Conservation (phyloP, 2,329 filamentous ascomycete species). For the Aciculosporium take region DNA sequence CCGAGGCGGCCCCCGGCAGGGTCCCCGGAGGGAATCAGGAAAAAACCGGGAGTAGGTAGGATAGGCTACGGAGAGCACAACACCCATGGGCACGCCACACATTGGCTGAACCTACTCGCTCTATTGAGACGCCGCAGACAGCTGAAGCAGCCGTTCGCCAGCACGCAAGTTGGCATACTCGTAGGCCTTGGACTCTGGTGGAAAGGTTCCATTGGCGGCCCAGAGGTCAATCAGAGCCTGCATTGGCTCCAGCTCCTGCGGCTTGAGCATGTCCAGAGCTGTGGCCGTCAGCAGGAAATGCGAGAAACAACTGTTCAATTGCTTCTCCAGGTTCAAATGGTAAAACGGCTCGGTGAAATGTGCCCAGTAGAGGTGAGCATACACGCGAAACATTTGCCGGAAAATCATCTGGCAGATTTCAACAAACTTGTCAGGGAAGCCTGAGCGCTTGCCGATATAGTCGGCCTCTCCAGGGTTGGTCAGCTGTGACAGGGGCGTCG, state of each 20-base stretch:
- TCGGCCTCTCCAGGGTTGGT: constrained; percentile 46
- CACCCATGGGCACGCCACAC: not conserved
- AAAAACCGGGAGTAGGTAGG: too few relatives aligned
- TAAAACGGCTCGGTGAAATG: constrained; percentile 80
- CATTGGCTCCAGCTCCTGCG: constrained; percentile 90
- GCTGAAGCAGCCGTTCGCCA: constrained; percentile 43
- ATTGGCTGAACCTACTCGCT: not conserved
- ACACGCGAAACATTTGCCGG: constrained; percentile 97
- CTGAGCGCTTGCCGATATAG: constrained; percentile 84
- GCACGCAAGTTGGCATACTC: constrained; percentile 48
- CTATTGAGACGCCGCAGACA: constrained; percentile 22
- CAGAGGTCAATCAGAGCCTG: constrained; percentile 86
- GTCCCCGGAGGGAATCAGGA: too few relatives aligned
- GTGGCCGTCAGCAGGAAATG: constrained; percentile 73
- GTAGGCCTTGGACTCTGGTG: constrained; percentile 56
- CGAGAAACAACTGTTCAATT: constrained; percentile 76
- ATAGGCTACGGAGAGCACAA: too few relatives aligned
- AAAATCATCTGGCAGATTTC: constrained; percentile 87
- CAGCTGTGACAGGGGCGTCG: constrained; percentile 47
- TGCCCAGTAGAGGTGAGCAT: constrained; percentile 94
- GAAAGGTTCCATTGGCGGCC: constrained; percentile 78
- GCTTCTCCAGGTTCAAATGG: constrained; percentile 66
- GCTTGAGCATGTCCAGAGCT: constrained; percentile 69
- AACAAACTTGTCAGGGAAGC: constrained; percentile 82
- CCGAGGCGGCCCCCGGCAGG: too few relatives aligned